A percentile compares a stretch with the other conserved stretches of the same genome.
phyloP scores from a whole-genome alignment of 2,329 filamentous ascomycete genomes.

The Diplodia seriata region DNA sequence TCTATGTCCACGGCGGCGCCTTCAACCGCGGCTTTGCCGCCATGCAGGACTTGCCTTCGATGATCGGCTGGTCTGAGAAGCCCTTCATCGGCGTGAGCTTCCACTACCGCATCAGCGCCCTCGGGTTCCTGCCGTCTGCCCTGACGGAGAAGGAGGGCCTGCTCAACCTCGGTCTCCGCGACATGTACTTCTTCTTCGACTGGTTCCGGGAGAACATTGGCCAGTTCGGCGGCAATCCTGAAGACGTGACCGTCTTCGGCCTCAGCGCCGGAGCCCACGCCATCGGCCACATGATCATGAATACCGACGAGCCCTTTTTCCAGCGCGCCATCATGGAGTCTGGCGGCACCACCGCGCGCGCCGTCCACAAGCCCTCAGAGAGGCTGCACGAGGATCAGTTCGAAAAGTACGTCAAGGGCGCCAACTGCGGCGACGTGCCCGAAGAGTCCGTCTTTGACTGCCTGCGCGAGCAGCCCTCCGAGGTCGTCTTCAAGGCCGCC shows the following conservation, averaged over 20 bases:
- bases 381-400: constrained; percentile 56
- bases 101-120: constrained; percentile 37
- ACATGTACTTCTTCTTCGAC: constrained; percentile 45
- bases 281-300: constrained; percentile 73
- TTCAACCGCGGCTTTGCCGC: constrained; percentile 55
- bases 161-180: constrained; percentile 39
- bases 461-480: constrained; percentile 50
- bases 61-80: constrained; percentile 61
- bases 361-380: constrained; percentile 51
- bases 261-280: constrained; percentile 40
- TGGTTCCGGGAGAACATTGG: constrained; percentile 54
- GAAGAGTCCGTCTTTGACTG: constrained; percentile 49
- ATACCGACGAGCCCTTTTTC: constrained; percentile 53
- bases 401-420: constrained; percentile 48
- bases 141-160: constrained; percentile 44
- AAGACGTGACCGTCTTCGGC: constrained; percentile 38
- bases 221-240: constrained; percentile 41
- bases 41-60: constrained; percentile 66
- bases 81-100: constrained; percentile 62
- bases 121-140: constrained; percentile 34
- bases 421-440: constrained; percentile 43
- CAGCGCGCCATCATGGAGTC: constrained; percentile 57
- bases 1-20: constrained; percentile 69
- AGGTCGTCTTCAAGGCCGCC: constrained; percentile 50
- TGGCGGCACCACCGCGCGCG: constrained; percentile 56